Evolutionary conservation across 108 stramenopile species (phyloP), one percentile per base, ranked within the genome.

Genomic region (Nitzschia palea): DNA sequence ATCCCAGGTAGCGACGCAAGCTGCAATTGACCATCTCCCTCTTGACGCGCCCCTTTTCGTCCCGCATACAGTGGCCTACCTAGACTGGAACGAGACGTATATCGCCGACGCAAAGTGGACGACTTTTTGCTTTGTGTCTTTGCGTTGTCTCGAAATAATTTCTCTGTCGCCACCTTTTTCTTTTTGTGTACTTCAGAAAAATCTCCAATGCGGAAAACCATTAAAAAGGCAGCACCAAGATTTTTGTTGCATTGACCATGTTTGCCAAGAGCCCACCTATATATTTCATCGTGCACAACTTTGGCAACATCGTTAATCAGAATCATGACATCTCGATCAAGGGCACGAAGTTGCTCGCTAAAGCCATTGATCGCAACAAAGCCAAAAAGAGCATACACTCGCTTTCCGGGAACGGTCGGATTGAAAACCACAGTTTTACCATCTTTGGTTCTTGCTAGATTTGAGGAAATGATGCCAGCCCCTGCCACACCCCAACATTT

Each of bases 401-500:
- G 71, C 66, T 85, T 87, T 45, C 98, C 98, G 2, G 88, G 86
- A 18, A 92, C 88, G 33, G 91, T 90, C 4, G 97, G 95, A 59
- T 98, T 94, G 73, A 97, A 95, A 28, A 83, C 83, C 28, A 82
- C 82, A 10, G 89, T 81, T 58, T 83, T 83, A 26, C 84, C 89
- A 52, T 83, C 94, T 44, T 86, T 61, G 26, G 55, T 71, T 17
- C 74, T 35, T 29, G 88, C 89, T 68, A 98, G 87, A 71, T 97
- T 96, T 10, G 95, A 83, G n/a, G 95, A 91, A 69, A 99, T 98
- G 50, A 99, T 97, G 29, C 82, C 94, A 28, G 95, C 97, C 28
- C 98, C 98, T 2, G 97, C 98, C 34, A 96, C 95, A 14, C 98
- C 98, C 89, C 97, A 99, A 48, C 98, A 97, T 51, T 97, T 93